phyloP scores from a whole-genome alignment of 2,329 filamentous ascomycete genomes.

The Coniochaeta prunicola region DNA sequence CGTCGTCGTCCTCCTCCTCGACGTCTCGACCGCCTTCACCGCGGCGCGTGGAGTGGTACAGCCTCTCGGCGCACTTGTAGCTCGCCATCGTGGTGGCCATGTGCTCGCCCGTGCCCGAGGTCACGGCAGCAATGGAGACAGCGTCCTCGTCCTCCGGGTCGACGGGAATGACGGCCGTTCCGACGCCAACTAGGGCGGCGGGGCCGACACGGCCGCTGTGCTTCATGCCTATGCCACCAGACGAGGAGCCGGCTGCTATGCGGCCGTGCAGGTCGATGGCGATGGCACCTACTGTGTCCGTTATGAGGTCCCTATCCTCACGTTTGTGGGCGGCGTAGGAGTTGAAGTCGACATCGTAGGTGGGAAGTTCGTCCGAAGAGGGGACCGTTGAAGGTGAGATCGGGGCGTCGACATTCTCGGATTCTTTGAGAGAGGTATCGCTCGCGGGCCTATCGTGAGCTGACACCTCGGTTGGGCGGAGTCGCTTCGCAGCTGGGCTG shows the following conservation, averaged over 20 bases:
- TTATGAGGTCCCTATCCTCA: constrained; percentile 56
- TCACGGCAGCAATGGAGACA: constrained; percentile 72
- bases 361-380: not conserved
- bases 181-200: constrained; percentile 85
- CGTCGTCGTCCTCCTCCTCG: constrained; percentile 68
- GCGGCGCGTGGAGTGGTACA: constrained; percentile 65
- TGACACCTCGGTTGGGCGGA: constrained; percentile 1
- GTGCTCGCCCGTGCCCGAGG: constrained; percentile 93
- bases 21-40: constrained; percentile 54
- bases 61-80: constrained; percentile 73
- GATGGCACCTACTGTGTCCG: constrained; percentile 93
- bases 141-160: constrained; percentile 62
- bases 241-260: constrained; percentile 92
- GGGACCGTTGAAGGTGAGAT: not conserved
- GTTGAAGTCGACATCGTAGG: not conserved
- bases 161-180: constrained; percentile 78
- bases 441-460: constrained; percentile 12
- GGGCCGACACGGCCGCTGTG: constrained; percentile 86
- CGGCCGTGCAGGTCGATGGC: constrained; percentile 79
- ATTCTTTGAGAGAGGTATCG: not conserved
- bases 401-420: not conserved
- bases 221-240: constrained; percentile 98
- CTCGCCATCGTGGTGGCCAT: constrained; percentile 96
- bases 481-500: not conserved
- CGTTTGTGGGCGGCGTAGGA: constrained; percentile 7